Percentiles rank a stretch among this genome's conserved stretches.
phyloP scores from a whole-genome alignment of 768 basidiomycete genomes.

The Mycena rebaudengoi region DNA sequence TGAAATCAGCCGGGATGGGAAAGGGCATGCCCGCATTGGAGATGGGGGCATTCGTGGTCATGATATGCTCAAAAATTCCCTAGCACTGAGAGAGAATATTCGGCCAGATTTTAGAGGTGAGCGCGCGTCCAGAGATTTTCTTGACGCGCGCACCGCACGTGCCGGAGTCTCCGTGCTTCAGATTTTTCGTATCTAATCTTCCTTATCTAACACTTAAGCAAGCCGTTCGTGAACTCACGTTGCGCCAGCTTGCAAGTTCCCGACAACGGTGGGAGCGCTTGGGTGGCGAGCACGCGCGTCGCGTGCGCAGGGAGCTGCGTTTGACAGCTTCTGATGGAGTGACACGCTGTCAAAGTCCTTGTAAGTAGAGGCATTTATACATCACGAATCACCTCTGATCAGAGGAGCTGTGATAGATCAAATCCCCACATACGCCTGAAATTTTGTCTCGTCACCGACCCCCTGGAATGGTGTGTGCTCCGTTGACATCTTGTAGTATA shows the following conservation, averaged over 20 bases:
- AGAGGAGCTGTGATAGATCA: too few relatives aligned
- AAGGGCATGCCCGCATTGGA: not conserved
- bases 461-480: too few relatives aligned
- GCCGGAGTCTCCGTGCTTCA: not conserved
- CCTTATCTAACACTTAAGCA: slow-evolving; percentile 8
- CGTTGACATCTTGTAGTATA: too few relatives aligned
- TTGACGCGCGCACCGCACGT: slow-evolving; percentile 7
- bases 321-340: too few relatives aligned
- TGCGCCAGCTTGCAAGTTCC: slow-evolving; percentile 7
- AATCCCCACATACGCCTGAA: too few relatives aligned
- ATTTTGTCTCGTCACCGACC: too few relatives aligned
- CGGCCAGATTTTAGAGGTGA: not conserved
- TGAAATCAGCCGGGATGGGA: not conserved
- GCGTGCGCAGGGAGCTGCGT: too few relatives aligned
- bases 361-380: too few relatives aligned
- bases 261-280: too few relatives aligned
- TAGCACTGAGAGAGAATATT: not conserved
- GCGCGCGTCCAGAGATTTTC: not conserved
- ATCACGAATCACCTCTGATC: too few relatives aligned
- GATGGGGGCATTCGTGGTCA: not conserved
- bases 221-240: slow-evolving; percentile 5
- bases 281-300: too few relatives aligned
- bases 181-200: slow-evolving; percentile 2
- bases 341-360: too few relatives aligned
- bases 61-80: not conserved